Evolutionary conservation across 257 asterid genomes (phyloP).

Genomic region (Ocimum tenuiflorum): DNA sequence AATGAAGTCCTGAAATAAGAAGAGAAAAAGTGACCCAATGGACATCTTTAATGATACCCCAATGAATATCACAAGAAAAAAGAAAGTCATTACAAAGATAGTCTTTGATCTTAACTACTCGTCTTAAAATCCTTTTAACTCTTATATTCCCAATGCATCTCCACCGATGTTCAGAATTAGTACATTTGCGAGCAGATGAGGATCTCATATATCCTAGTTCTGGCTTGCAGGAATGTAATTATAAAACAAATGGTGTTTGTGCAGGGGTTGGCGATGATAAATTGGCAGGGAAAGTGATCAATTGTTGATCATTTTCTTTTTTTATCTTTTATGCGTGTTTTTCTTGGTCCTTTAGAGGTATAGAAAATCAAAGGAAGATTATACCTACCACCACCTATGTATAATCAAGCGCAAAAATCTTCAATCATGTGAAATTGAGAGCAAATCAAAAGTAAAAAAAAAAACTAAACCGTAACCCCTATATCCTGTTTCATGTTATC

Average conservation of each 20-base stretch:
- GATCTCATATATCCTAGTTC: conserved; percentile 7
- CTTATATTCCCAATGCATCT: not conserved
- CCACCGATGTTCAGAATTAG: too few species aligned
- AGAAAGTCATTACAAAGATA: not conserved
- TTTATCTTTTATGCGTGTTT: not conserved
- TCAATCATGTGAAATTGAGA: not conserved
- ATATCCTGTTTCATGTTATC: conserved; percentile 1
- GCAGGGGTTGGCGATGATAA: not conserved
- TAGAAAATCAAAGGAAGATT: not conserved
- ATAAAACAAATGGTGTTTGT: conserved; percentile 5
- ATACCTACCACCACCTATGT: not conserved
- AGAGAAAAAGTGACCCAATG: not conserved
- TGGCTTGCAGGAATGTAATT: not conserved
- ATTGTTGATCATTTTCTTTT: not conserved
- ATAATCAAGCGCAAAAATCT: conserved; percentile 1
- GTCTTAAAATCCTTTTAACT: not conserved
- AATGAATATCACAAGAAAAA: not conserved
- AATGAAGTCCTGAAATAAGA: conserved; percentile 61
- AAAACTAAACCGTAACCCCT: not conserved
- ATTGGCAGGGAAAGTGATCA: not conserved
- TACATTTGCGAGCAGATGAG: too few species aligned
- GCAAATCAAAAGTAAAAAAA: not conserved
- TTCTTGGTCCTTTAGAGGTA: not conserved
- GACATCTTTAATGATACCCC: too few species aligned
- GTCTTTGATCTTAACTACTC: not conserved